Conservation (phyloP, 1,139 yeast species). For the Debaryomyces udenii region DNA sequence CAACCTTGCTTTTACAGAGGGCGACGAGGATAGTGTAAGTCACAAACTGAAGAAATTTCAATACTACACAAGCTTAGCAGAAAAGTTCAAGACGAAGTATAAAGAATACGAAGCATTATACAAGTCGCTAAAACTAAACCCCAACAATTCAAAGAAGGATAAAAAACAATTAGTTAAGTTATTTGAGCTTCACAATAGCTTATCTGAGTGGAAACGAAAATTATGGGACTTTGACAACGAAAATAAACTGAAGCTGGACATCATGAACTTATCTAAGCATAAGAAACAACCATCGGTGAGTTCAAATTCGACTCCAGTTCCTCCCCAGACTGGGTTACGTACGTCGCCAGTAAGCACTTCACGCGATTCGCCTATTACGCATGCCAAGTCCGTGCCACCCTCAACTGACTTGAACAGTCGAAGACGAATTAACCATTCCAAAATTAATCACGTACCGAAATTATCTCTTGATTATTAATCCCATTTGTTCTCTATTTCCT, state of each 20-base stretch:
- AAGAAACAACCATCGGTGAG: constrained; percentile 22
- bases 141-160: constrained; percentile 15
- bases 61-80: constrained; percentile 33
- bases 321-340: not conserved
- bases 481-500: constrained; percentile 1
- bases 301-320: constrained; percentile 5
- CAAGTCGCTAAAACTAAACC: constrained; percentile 20
- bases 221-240: constrained; percentile 42
- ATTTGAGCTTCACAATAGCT: constrained; percentile 38
- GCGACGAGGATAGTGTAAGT: constrained; percentile 10
- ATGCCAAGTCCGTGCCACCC: not conserved
- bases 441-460: constrained; percentile 1
- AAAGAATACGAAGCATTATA: constrained; percentile 43
- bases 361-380: not conserved
- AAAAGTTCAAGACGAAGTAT: constrained; percentile 40
- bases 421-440: constrained; percentile 2
- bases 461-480: constrained; percentile 6
- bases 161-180: constrained; percentile 30
- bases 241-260: constrained; percentile 32
- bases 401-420: constrained; percentile 3
- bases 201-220: constrained; percentile 39
- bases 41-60: constrained; percentile 18
- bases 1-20: not conserved
- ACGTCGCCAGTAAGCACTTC: too few species aligned
- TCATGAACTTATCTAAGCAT: constrained; percentile 41